Evolutionary conservation across 2,329 filamentous ascomycete species (phyloP).

Genomic region (Trichoderma brevicompactum): DNA sequence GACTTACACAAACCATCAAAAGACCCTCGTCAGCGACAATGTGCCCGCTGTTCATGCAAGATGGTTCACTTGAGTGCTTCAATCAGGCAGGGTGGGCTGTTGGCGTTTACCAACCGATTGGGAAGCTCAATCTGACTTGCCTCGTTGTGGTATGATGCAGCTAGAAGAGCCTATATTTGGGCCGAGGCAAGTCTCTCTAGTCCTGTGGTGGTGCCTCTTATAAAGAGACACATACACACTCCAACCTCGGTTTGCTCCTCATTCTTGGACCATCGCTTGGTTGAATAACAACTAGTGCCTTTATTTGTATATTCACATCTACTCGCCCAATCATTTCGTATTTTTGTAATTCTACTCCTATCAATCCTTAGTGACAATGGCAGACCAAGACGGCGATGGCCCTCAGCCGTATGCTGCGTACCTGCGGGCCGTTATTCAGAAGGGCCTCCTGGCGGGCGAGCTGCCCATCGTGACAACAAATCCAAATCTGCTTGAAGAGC

Average conservation of each 20-base stretch:
- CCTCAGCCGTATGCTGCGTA: conserved; percentile 46
- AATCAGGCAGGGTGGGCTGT: background rate
- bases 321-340: background rate
- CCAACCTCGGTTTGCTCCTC: background rate
- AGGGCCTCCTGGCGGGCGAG: conserved; percentile 54
- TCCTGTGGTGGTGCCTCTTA: background rate
- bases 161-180: background rate
- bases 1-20: background rate
- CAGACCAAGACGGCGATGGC: conserved; percentile 31
- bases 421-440: conserved; percentile 54
- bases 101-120: no score
- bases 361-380: conserved; percentile 27
- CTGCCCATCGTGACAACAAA: conserved; percentile 62
- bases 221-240: background rate
- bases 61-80: background rate
- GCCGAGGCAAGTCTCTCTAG: conserved; percentile 16
- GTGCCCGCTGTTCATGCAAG: background rate
- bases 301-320: no score
- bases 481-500: conserved; percentile 58
- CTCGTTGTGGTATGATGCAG: background rate
- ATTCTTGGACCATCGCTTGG: no score
- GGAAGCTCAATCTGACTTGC: no score
- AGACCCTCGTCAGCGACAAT: background rate
- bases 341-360: background rate
- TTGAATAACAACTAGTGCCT: background rate